phyloP scores from a whole-genome alignment of 352 stramenopile genomes.

The Phytophthora brassicae region DNA sequence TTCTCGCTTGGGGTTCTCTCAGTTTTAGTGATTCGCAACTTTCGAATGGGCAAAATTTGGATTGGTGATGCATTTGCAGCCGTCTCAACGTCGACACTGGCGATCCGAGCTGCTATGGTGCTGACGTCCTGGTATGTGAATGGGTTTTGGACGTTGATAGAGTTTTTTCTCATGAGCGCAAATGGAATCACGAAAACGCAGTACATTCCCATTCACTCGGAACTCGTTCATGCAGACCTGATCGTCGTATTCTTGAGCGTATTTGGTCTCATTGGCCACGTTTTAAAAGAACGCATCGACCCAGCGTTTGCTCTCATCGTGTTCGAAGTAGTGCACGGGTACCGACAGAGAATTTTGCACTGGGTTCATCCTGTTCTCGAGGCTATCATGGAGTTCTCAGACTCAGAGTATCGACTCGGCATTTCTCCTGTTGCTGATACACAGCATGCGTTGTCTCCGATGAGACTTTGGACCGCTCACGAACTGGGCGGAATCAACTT shows the following conservation, averaged over 20 bases:
- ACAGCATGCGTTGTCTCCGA: constrained; percentile 8
- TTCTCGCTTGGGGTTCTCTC: constrained; percentile 32
- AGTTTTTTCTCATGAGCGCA: constrained; percentile 23
- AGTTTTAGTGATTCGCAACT: constrained; percentile 39
- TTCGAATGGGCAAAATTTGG: constrained; percentile 38
- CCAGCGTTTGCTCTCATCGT: constrained; percentile 31
- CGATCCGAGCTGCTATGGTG: constrained; percentile 31
- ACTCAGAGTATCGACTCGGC: constrained; percentile 18
- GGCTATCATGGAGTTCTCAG: constrained; percentile 1
- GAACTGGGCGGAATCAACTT: constrained; percentile 26
- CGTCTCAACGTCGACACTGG: constrained; percentile 32
- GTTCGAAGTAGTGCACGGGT: constrained; percentile 29
- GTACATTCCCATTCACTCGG: constrained; percentile 18
- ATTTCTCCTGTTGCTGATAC: constrained; percentile 21
- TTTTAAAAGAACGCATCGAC: constrained; percentile 34
- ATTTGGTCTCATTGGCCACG: constrained; percentile 24
- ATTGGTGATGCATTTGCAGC: constrained; percentile 43
- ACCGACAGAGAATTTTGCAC: constrained; percentile 12
- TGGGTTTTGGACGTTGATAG: constrained; percentile 33
- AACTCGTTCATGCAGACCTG: constrained; percentile 36
- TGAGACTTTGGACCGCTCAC: constrained; percentile 29
- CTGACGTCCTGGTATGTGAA: constrained; percentile 38
- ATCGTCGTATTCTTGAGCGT: constrained; percentile 38
- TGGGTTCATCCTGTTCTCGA: background rate
- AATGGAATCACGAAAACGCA: constrained; percentile 20